phyloP scores from a whole-genome alignment of 495 filamentous ascomycete genomes.

The Podospora tetraspora region DNA sequence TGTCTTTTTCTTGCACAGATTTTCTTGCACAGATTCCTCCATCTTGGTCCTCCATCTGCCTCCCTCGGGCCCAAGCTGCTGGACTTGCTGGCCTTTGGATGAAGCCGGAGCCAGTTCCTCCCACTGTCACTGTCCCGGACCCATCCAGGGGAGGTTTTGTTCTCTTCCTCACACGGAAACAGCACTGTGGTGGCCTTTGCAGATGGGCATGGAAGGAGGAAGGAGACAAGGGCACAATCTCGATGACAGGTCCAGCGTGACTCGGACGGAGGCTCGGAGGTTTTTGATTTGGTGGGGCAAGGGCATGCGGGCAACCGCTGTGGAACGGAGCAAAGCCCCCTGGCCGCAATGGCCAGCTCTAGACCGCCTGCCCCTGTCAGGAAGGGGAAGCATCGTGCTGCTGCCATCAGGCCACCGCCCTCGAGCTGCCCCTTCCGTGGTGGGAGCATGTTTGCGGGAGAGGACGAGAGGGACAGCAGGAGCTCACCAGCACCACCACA shows the following conservation, averaged over 20 bases:
- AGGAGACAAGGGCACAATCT: not conserved
- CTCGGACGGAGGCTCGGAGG: constrained; percentile 1
- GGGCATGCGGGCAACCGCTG: constrained; percentile 2
- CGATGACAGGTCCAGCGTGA: not conserved
- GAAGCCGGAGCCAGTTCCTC: too few relatives aligned
- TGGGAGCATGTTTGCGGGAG: not conserved
- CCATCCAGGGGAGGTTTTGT: too few relatives aligned
- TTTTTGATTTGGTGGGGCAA: not conserved
- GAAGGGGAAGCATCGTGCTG: not conserved
- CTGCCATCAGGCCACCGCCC: not conserved
- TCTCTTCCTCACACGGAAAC: too few relatives aligned
- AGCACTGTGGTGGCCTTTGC: too few relatives aligned
- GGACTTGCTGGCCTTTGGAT: too few relatives aligned
- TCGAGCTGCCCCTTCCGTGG: not conserved
- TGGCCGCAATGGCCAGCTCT: constrained; percentile 2
- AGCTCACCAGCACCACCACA: not conserved
- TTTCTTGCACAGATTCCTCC: too few relatives aligned
- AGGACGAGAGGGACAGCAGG: not conserved
- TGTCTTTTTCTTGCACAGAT: too few relatives aligned
- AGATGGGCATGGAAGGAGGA: too few relatives aligned
- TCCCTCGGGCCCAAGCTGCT: too few relatives aligned
- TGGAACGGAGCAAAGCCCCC: constrained; percentile 2
- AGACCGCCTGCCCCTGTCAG: constrained; percentile 4
- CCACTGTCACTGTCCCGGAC: too few relatives aligned
- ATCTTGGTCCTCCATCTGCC: too few relatives aligned